These are phyloP conservation scores for Achaetomiella virescens DNA, from an alignment of 495 filamentous ascomycete genomes.

Conservation along the genomic window DNA sequence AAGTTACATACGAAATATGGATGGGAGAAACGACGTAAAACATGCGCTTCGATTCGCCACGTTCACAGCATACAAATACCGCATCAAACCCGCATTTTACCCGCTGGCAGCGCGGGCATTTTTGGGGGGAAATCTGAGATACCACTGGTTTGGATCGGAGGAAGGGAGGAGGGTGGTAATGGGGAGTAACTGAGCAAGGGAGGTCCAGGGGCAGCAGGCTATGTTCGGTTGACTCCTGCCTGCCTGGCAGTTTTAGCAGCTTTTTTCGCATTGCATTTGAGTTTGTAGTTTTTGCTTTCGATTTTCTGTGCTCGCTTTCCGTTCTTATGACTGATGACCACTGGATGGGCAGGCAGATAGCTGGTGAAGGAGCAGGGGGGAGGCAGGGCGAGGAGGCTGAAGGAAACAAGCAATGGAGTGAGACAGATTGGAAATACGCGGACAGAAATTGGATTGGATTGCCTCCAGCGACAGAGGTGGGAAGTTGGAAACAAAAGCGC, in stretches of 20 bases:
- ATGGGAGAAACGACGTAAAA: too few species aligned
- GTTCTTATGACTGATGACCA: not conserved
- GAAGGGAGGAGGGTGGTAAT: not conserved
- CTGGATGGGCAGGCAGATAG: not conserved
- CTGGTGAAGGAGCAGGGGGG: not conserved
- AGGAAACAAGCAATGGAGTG: not conserved
- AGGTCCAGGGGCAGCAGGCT: not conserved
- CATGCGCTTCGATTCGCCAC: not conserved
- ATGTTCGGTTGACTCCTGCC: not conserved
- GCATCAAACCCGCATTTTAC: not conserved
- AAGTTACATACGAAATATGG: too few species aligned
- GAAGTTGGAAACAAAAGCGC: constrained; percentile 21
- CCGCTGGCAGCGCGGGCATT: constrained; percentile 7
- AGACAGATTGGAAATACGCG: not conserved
- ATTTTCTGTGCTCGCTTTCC: not conserved
- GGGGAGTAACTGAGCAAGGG: not conserved
- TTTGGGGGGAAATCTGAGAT: not conserved
- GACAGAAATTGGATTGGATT: not conserved
- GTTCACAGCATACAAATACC: not conserved
- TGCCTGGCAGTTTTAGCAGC: not conserved
- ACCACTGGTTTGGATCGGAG: not conserved
- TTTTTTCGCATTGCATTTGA: not conserved
- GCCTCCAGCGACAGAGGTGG: not conserved
- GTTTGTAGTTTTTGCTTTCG: not conserved
- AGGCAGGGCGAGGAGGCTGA: not conserved